These are phyloP conservation scores for Thymus mandschuricus DNA, from an alignment of 257 asterid genomes.

Conservation along the genomic window DNA sequence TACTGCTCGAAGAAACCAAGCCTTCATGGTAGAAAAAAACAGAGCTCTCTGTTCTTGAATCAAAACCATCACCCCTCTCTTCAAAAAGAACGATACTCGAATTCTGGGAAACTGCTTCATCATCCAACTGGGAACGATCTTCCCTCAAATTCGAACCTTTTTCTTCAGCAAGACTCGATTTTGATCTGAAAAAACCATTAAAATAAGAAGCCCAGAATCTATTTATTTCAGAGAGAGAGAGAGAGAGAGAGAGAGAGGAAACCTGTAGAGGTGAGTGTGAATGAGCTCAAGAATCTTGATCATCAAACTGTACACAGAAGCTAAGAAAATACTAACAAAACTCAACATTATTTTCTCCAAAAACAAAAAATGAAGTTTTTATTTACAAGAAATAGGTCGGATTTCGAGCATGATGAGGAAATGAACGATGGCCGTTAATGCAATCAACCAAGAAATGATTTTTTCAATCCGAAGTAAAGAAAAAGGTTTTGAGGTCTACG, in stretches of 20 bases:
- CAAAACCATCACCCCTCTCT: conserved; percentile 13
- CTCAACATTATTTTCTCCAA: conserved; percentile 38
- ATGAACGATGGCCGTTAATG: conserved; percentile 37
- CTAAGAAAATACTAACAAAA: conserved; percentile 36
- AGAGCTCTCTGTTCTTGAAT: conserved; percentile 47
- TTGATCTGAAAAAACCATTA: conserved; percentile 42
- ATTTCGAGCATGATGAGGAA: conserved; percentile 26
- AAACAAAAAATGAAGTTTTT: conserved; percentile 34
- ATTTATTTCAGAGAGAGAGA: too few species aligned
- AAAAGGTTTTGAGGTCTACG: conserved; percentile 28
- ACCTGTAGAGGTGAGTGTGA: conserved; percentile 51
- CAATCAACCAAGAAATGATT: conserved; percentile 38
- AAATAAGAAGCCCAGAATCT: not conserved
- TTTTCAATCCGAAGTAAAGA: conserved; percentile 49
- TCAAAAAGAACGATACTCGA: conserved; percentile 24
- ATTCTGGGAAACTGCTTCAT: conserved; percentile 33
- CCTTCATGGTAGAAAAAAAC: conserved; percentile 39
- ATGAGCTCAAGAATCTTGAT: conserved; percentile 43
- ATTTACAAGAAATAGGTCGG: conserved; percentile 30
- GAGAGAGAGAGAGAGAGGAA: not conserved
- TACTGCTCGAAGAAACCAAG: conserved; percentile 33
- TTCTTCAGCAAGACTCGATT: conserved; percentile 36
- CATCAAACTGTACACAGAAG: conserved; percentile 39
- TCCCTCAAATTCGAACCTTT: conserved; percentile 35
- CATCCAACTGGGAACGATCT: conserved; percentile 29